Conservation (phyloP, 441 rosid species). For the Breynia disticha region DNA sequence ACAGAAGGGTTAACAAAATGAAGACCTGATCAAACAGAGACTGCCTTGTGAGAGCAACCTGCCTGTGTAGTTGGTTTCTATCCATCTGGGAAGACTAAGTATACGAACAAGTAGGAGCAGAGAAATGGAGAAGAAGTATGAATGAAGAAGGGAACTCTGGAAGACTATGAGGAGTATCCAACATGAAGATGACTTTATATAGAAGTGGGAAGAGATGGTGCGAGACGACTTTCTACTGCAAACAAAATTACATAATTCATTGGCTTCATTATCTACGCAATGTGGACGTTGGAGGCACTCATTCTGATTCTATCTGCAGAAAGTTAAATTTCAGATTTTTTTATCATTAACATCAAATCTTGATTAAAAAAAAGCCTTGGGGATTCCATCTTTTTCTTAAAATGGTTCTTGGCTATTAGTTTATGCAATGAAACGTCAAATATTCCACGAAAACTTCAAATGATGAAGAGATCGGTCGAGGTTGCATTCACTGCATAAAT, state of each 20-base stretch:
- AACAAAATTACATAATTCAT: neutral
- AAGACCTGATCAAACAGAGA: conserved; percentile 86
- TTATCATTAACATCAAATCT: too few relatives aligned
- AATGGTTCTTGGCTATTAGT: too few relatives aligned
- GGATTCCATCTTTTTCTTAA: neutral
- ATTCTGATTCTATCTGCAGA: neutral
- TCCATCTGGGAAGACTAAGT: conserved; percentile 22
- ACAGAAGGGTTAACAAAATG: neutral
- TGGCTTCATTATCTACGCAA: conserved; percentile 9
- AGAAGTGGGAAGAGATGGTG: too few relatives aligned
- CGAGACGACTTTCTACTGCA: conserved; percentile 5
- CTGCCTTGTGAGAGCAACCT: conserved; percentile 60
- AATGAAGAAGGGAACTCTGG: neutral
- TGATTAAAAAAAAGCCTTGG: too few relatives aligned
- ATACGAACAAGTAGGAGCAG: neutral
- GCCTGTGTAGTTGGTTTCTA: conserved; percentile 53
- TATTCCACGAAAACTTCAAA: too few relatives aligned
- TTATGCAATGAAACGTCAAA: too few relatives aligned
- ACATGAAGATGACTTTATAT: conserved; percentile 31
- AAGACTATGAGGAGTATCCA: conserved; percentile 21
- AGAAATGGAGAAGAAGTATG: too few relatives aligned
- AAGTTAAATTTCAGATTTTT: neutral
- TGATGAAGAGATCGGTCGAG: too few relatives aligned
- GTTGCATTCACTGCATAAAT: too few relatives aligned
- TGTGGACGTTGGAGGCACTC: neutral